Conservation (phyloP, 2,329 filamentous ascomycete species). For the Dothideomycetes sp. region DNA sequence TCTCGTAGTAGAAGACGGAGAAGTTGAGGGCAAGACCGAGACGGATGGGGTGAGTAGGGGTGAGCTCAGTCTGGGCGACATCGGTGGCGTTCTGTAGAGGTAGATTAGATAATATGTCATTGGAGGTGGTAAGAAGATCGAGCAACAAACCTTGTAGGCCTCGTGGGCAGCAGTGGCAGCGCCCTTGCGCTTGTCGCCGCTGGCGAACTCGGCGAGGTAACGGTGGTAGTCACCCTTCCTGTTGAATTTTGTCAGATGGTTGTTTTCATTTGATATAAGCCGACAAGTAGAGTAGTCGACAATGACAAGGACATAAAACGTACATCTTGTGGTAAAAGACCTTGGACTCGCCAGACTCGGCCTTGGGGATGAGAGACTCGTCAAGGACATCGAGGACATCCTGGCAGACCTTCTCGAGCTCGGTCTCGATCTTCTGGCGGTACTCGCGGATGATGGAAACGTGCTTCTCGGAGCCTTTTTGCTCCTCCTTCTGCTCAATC, state of each 20-base stretch:
- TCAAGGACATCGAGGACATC: constrained; percentile 94
- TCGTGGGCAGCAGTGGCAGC: constrained; percentile 81
- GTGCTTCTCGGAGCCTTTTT: constrained; percentile 94
- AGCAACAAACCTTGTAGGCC: constrained; percentile 99
- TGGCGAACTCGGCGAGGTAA: constrained; percentile 87
- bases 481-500: constrained; percentile 99
- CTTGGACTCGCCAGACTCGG: constrained; percentile 95
- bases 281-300: neutral
- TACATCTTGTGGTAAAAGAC: constrained; percentile 99
- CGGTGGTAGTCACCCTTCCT: constrained; percentile 98
- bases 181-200: constrained; percentile 82
- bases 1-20: constrained; percentile 99
- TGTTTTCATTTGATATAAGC: too few relatives aligned
- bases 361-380: constrained; percentile 86
- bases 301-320: constrained; percentile 25
- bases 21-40: constrained; percentile 97
- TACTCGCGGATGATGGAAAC: constrained; percentile 90
- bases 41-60: constrained; percentile 94
- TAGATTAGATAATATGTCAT: too few relatives aligned
- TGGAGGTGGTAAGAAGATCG: too few relatives aligned
- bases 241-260: constrained; percentile 10
- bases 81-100: constrained; percentile 75
- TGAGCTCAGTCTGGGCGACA: constrained; percentile 94
- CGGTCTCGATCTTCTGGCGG: constrained; percentile 94
- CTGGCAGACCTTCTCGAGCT: constrained; percentile 96